Percentiles rank a stretch among this genome's conserved stretches.
Conservation (phyloP, 1,284 basidiomycete species). For the Bondarzewia mesenterica region DNA sequence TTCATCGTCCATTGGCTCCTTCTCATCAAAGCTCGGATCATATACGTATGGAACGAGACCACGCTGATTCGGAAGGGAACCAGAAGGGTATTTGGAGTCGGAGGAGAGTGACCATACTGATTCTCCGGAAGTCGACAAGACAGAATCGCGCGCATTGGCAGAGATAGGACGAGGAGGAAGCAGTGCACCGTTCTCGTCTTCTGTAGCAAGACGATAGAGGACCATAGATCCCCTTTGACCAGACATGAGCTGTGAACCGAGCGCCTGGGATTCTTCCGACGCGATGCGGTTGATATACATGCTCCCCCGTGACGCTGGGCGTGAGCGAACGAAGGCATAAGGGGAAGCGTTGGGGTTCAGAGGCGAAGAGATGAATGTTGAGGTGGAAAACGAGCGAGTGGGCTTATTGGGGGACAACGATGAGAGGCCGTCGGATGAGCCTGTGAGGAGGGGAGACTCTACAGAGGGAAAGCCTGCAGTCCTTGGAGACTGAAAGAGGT, state of each 20-base stretch:
- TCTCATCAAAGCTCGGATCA: constrained; percentile 50
- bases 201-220: constrained; percentile 51
- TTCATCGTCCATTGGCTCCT: constrained; percentile 57
- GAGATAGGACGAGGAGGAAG: constrained; percentile 21
- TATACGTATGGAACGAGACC: constrained; percentile 62
- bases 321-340: constrained; percentile 14
- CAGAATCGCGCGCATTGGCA: constrained; percentile 26
- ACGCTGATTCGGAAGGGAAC: constrained; percentile 23
- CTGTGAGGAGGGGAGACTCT: not conserved
- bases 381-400: constrained; percentile 24
- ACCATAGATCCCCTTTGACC: constrained; percentile 52
- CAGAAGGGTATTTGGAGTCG: constrained; percentile 59
- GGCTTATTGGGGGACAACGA: constrained; percentile 16
- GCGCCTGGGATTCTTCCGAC: constrained; percentile 39
- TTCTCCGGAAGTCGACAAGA: constrained; percentile 36
- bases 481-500: not conserved
- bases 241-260: constrained; percentile 21
- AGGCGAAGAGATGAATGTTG: constrained; percentile 36
- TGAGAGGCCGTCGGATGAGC: constrained; percentile 12
- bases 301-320: constrained; percentile 26
- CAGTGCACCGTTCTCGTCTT: constrained; percentile 24
- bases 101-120: constrained; percentile 44
- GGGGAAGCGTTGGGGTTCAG: constrained; percentile 34
- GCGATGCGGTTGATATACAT: constrained; percentile 31
- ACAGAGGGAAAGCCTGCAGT: not conserved